Evolutionary conservation across 768 basidiomycete species (phyloP).

Genomic region (Pholiota conissans): DNA sequence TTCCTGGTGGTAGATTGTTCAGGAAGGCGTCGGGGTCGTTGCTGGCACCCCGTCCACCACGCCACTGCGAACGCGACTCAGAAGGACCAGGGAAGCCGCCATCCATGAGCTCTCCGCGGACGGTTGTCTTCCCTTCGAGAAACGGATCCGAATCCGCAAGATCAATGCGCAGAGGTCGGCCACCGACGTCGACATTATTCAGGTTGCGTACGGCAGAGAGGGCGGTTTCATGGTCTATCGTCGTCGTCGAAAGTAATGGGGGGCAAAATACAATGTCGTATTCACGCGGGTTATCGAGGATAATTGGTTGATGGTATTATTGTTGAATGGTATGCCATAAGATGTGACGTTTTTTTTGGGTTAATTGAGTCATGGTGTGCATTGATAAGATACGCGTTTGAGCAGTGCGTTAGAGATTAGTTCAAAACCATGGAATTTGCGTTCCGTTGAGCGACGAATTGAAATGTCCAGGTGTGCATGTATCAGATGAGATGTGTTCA

Average conservation of each 20-base stretch:
- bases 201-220: conserved; percentile 94
- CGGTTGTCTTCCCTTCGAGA: conserved; percentile 87
- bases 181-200: conserved; percentile 89
- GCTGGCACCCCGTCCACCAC: conserved; percentile 37
- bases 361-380: not conserved
- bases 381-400: not conserved
- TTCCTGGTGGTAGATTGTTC: conserved; percentile 70
- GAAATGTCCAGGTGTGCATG: not conserved
- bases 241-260: not conserved
- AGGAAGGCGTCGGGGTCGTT: conserved; percentile 57
- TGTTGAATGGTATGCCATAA: not conserved
- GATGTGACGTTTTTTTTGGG: not conserved
- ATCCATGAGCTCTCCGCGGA: conserved; percentile 79
- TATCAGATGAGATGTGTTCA: not conserved
- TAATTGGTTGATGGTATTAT: conserved; percentile 8
- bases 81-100: conserved; percentile 56
- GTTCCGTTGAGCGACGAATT: not conserved
- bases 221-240: conserved; percentile 91
- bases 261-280: not conserved
- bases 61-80: conserved; percentile 56
- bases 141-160: conserved; percentile 92
- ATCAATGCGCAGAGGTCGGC: conserved; percentile 91
- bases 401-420: not conserved
- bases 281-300: conserved; percentile 5
- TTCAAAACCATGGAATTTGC: not conserved